Percentiles rank a stretch among this genome's conserved stretches.
These are phyloP conservation scores for Rhododendron kiyosumense DNA, from an alignment of 148 eudicot genomes.

Conservation along the genomic window DNA sequence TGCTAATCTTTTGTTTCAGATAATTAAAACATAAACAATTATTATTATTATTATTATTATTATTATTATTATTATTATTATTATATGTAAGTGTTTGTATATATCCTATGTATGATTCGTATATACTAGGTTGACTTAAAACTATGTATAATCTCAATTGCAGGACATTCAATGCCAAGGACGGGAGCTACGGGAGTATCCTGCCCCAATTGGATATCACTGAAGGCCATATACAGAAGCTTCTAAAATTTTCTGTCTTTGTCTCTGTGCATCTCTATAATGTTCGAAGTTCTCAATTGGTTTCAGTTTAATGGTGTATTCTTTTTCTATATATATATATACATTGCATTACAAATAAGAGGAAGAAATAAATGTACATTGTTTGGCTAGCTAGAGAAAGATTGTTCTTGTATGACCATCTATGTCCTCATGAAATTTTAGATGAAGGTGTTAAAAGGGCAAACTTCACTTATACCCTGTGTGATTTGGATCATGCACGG, in stretches of 20 bases:
- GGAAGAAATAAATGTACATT: neutral
- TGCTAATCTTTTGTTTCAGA: neutral
- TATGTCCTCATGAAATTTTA: neutral
- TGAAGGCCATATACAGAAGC: neutral
- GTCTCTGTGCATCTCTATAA: too few species aligned
- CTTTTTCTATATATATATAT: neutral
- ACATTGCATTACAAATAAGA: neutral
- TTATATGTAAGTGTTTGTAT: neutral
- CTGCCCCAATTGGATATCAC: constrained; percentile 17
- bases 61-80: too few species aligned
- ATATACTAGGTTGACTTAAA: too few species aligned
- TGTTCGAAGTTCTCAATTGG: neutral
- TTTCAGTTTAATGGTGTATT: neutral
- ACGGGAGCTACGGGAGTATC: constrained; percentile 10
- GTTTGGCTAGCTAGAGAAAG: neutral
- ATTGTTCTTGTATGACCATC: neutral
- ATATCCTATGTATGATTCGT: neutral
- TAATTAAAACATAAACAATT: neutral
- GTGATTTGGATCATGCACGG: too few species aligned
- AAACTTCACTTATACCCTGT: too few species aligned
- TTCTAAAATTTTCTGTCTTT: neutral
- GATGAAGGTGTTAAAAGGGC: too few species aligned
- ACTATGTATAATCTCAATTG: neutral
- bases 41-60: too few species aligned
- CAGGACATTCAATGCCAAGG: constrained; percentile 23